phyloP scores from a whole-genome alignment of 257 asterid species.

The Gentiana straminea region DNA sequence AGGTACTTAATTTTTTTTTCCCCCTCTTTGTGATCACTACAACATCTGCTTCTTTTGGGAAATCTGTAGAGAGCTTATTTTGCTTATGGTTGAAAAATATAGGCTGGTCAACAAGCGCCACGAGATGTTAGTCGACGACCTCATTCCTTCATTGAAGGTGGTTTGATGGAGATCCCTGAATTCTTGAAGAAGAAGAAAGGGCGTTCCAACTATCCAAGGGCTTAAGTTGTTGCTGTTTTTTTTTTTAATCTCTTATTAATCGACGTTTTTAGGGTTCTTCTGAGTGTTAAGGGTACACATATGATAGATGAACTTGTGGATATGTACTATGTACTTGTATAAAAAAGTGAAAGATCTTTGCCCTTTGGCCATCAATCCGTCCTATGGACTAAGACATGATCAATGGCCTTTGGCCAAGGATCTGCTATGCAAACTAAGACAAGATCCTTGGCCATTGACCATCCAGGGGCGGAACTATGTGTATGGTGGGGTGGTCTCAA shows the following conservation, averaged over 20 bases:
- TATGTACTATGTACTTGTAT: not conserved
- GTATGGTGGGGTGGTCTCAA: too few relatives aligned
- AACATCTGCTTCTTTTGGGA: too few relatives aligned
- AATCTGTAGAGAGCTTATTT: not conserved
- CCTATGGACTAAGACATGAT: too few relatives aligned
- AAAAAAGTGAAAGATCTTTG: too few relatives aligned
- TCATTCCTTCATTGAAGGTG: constrained; percentile 60
- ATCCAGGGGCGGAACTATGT: too few relatives aligned
- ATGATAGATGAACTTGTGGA: constrained; percentile 14
- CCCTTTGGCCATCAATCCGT: too few relatives aligned
- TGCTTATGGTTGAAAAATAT: constrained; percentile 8
- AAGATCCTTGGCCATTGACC: too few relatives aligned
- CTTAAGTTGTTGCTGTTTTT: constrained; percentile 22
- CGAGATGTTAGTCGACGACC: constrained; percentile 60
- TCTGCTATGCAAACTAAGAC: too few relatives aligned
- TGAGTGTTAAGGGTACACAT: constrained; percentile 16
- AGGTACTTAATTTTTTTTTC: constrained; percentile 29
- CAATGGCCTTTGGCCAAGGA: too few relatives aligned
- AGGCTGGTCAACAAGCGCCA: constrained; percentile 58
- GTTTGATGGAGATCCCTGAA: constrained; percentile 74
- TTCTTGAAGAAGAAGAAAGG: constrained; percentile 77
- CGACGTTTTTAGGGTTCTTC: not conserved
- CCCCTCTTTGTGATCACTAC: too few relatives aligned
- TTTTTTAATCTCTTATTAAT: constrained; percentile 3
- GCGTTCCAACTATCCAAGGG: constrained; percentile 74